Evolutionary conservation across 371 early-diverging fungal genomes (phyloP), one percentile per base, ranked within the genome.

Genomic region (Mortierella sp.): DNA sequence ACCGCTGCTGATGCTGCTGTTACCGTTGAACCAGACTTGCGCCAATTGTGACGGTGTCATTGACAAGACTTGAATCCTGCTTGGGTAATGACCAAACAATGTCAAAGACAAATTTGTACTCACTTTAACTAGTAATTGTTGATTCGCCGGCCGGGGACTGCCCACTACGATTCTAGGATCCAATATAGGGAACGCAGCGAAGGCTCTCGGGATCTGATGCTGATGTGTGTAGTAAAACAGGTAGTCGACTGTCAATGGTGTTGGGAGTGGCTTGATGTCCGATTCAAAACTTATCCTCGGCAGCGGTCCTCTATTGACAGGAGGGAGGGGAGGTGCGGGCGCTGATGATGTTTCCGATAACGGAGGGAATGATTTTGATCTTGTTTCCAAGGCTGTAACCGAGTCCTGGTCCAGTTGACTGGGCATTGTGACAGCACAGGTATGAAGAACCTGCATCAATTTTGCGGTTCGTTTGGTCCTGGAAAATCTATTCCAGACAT

Each of bases 191-290:
- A 70, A 66, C 2, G 76, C 66, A 17, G 34, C 40, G 15, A 58
- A 66, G 22, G 58, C 13, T 7, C 29, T 42, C 8, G 76, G 76
- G 57, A 76, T 76, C 28, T 51, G 62, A 7, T 45, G 49, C 22
- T 76, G 76, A 10, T 61, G 31, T 2, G 70, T 76, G 17, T 69
- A 76, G 26, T 76, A 58, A 32, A 49, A 76, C 15, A 76, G 63
- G 32, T 76, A 76, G 29, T 76, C 76, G 53, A 55, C 61, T 12
- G 76, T 62, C 45, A 66, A 35, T 1, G 66, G 70, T n/a, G 26
- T 26, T 2, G 64, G 64, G 29, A 75, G 22, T 35, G 60, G 15
- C 2, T 45, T 31, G 43, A 56, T 29, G 49, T 3, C n/a, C 40
- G 42, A 22, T 22, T 5, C 42, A 22, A 26, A 8, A 19, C 10